Base-by-base conservation (phyloP, 1,284 basidiomycete genomes). In the Takashimella tepidaria region DNA sequence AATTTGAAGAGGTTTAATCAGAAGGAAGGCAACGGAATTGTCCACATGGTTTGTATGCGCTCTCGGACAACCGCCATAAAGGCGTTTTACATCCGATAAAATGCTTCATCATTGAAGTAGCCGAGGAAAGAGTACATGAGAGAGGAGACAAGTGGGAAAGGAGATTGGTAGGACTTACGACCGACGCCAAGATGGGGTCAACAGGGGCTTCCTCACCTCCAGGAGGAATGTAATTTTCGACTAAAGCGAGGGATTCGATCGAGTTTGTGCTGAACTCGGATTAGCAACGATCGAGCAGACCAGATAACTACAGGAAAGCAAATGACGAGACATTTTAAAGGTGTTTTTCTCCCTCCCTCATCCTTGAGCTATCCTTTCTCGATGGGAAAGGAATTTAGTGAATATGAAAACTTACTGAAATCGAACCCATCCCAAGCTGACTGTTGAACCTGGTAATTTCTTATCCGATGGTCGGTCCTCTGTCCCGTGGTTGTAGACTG, bases 331-430 rank as follows among this genome's bases (percentile, higher is more conserved):
- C 5, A n/a, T n/a, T n/a, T n/a, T n/a, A n/a, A n/a, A n/a, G n/a
- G n/a, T n/a, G n/a, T n/a, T n/a, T n/a, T n/a, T n/a, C n/a, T n/a
- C n/a, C n/a, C n/a, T n/a, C n/a, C n/a, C n/a, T n/a, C n/a, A n/a
- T n/a, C n/a, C n/a, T n/a, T n/a, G n/a, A n/a, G n/a, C n/a, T n/a
- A n/a, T n/a, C n/a, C n/a, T n/a, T n/a, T n/a, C n/a, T n/a, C n/a
- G n/a, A 37, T 37, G 31, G 31, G 31, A 37, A 37, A 37, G n/a
- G n/a, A n/a, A n/a, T n/a, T n/a, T n/a, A n/a, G n/a, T n/a, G n/a
- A n/a, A n/a, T n/a, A 5, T 21, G 1, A 10, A 27, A 50, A 80
- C 86, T 64, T 70, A 86, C 89, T 95, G 50, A 85, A 89, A 77
- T 89, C 93, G 76, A 84, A 87, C 78, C 72, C 72, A 74, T 16